Conservation (phyloP, 768 basidiomycete genomes). For the Boletales sp. region DNA sequence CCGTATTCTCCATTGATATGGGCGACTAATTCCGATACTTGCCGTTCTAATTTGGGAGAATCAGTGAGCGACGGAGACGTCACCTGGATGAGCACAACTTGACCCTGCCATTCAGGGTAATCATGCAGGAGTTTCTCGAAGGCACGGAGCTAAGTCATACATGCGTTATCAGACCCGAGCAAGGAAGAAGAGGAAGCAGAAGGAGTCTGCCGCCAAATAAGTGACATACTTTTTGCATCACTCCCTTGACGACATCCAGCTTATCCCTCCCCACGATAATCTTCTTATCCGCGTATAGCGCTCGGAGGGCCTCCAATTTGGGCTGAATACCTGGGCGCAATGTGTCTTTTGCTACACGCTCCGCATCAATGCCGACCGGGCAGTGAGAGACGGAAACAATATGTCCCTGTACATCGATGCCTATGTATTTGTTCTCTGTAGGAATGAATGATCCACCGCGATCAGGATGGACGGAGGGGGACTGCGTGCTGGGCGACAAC, state of each 20-base stretch:
- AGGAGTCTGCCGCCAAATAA: too few relatives aligned
- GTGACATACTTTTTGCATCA: conserved; percentile 78
- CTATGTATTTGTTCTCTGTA: conserved; percentile 24
- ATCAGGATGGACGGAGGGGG: conserved; percentile 2
- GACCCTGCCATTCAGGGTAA: conserved; percentile 94
- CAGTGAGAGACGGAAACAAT: conserved; percentile 82
- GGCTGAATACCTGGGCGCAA: conserved; percentile 81
- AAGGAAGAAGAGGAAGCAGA: not conserved
- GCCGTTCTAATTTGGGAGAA: conserved; percentile 88
- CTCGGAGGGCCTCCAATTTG: conserved; percentile 81
- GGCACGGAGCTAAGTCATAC: conserved; percentile 67
- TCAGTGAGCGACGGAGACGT: conserved; percentile 92
- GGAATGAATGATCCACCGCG: not conserved
- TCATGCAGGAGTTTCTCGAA: conserved; percentile 92
- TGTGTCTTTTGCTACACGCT: conserved; percentile 81
- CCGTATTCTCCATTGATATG: conserved; percentile 97
- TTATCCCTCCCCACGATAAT: conserved; percentile 98
- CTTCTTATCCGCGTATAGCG: conserved; percentile 93
- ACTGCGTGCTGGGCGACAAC: not conserved
- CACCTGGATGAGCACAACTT: conserved; percentile 77
- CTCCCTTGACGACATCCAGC: conserved; percentile 97
- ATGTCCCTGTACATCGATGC: conserved; percentile 85
- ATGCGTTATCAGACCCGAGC: not conserved
- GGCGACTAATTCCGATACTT: conserved; percentile 90
- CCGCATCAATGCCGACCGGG: conserved; percentile 94